These are phyloP conservation scores for Aspergillus awamori DNA, from an alignment of 2,329 filamentous ascomycete genomes.

Conservation along the genomic window DNA sequence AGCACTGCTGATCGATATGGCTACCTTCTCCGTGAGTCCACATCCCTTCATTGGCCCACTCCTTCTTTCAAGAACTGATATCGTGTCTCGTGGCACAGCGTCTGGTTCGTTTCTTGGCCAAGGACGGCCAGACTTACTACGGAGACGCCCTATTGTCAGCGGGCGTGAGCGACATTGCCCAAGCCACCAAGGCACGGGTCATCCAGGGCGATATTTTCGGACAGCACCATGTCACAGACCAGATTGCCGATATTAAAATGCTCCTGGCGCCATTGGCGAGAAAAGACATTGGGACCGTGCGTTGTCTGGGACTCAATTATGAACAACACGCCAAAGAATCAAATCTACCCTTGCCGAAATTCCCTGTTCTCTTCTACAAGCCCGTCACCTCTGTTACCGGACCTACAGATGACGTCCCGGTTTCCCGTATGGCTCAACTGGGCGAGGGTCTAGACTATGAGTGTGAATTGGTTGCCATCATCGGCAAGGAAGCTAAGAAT, in stretches of 20 bases:
- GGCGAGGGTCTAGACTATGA: slow-evolving; percentile 74
- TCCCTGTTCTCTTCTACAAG: slow-evolving; percentile 75
- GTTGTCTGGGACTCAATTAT: slow-evolving; percentile 73
- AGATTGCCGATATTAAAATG: slow-evolving; percentile 54
- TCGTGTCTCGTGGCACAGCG: slow-evolving; percentile 50
- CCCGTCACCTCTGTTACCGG: slow-evolving; percentile 67
- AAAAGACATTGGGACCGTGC: slow-evolving; percentile 66
- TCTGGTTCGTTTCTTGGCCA: slow-evolving; percentile 73
- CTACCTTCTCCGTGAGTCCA: not conserved
- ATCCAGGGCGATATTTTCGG: slow-evolving; percentile 69
- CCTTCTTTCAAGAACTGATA: slow-evolving; percentile 8
- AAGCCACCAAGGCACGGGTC: slow-evolving; percentile 63
- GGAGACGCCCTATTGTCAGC: slow-evolving; percentile 71
- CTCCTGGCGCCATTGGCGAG: slow-evolving; percentile 67
- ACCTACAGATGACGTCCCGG: slow-evolving; percentile 66
- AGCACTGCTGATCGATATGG: not conserved
- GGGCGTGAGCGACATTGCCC: slow-evolving; percentile 62
- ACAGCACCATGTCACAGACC: slow-evolving; percentile 64
- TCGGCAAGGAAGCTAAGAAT: slow-evolving; percentile 67
- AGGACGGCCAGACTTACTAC: slow-evolving; percentile 70
- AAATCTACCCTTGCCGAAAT: slow-evolving; percentile 68
- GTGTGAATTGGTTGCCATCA: slow-evolving; percentile 74
- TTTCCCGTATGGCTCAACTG: slow-evolving; percentile 67
- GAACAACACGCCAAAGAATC: slow-evolving; percentile 71
- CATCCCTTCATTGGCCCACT: not conserved